These are phyloP conservation scores for Phellopilus nigrolimitatus DNA, from an alignment of 1,284 basidiomycete species.

Conservation along the genomic window DNA sequence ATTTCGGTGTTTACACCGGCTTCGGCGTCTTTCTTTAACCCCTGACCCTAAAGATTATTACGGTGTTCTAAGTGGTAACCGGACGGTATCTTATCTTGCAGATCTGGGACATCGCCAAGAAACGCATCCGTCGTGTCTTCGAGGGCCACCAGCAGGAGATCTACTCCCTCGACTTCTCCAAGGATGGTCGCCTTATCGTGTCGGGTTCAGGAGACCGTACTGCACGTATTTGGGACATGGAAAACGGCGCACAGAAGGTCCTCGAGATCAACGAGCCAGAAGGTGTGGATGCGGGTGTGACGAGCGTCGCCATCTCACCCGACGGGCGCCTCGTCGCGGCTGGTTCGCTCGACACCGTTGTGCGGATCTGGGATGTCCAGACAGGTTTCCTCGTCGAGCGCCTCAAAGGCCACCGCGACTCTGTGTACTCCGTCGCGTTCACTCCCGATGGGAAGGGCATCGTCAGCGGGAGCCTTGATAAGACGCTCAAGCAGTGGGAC, in stretches of 20 bases:
- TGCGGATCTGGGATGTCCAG: constrained; percentile 82
- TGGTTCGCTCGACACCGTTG: constrained; percentile 78
- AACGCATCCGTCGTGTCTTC: constrained; percentile 68
- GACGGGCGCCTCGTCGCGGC: constrained; percentile 80
- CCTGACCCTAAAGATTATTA: background rate
- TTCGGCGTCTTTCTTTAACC: constrained; percentile 12
- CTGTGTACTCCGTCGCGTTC: constrained; percentile 78
- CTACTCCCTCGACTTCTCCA: constrained; percentile 84
- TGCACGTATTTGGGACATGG: constrained; percentile 85
- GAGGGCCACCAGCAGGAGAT: constrained; percentile 88
- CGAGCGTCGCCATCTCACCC: constrained; percentile 75
- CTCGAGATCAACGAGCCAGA: constrained; percentile 59
- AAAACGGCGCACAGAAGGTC: constrained; percentile 52
- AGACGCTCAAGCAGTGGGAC: constrained; percentile 88
- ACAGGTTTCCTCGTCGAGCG: constrained; percentile 72
- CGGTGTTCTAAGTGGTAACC: constrained; percentile 5
- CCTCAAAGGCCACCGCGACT: constrained; percentile 78
- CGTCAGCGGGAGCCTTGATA: constrained; percentile 82
- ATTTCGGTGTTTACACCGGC: constrained; percentile 3
- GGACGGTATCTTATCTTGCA: constrained; percentile 27
- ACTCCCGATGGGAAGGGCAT: constrained; percentile 79
- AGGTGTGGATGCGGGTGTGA: constrained; percentile 69
- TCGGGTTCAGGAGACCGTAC: constrained; percentile 89
- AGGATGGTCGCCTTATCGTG: constrained; percentile 79
- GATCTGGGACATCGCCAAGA: constrained; percentile 86